phyloP scores from a whole-genome alignment of 805 yeast species.

The Cyberlindnera sargentensis region DNA sequence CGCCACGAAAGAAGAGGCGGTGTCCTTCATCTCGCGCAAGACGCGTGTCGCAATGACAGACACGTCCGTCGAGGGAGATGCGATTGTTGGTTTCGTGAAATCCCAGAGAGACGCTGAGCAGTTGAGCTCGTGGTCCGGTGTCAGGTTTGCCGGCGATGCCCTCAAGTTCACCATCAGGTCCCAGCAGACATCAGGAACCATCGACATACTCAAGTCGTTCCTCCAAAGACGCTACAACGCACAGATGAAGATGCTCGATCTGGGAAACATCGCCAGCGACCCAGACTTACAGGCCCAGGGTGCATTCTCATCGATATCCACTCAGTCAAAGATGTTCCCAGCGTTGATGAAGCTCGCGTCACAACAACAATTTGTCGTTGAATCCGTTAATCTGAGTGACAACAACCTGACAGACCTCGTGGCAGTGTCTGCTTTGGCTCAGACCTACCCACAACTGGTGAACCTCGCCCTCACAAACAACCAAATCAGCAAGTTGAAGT shows the following conservation, averaged over 20 bases:
- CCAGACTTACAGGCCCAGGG: slow-evolving; percentile 54
- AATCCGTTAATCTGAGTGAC: slow-evolving; percentile 61
- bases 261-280: slow-evolving; percentile 60
- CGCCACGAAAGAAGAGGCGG: slow-evolving; percentile 61
- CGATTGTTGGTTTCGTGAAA: slow-evolving; percentile 53
- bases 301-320: slow-evolving; percentile 50
- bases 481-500: slow-evolving; percentile 47
- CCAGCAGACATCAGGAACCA: slow-evolving; percentile 36
- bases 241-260: slow-evolving; percentile 56
- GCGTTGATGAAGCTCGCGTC: slow-evolving; percentile 81
- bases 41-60: slow-evolving; percentile 48
- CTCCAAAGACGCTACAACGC: slow-evolving; percentile 63
- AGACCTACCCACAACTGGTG: slow-evolving; percentile 64
- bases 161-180: slow-evolving; percentile 38
- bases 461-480: slow-evolving; percentile 81
- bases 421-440: slow-evolving; percentile 56
- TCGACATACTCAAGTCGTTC: slow-evolving; percentile 55
- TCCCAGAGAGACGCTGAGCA: slow-evolving; percentile 49
- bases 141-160: slow-evolving; percentile 69
- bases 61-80: slow-evolving; percentile 47
- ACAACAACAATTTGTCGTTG: slow-evolving; percentile 44
- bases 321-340: slow-evolving; percentile 77
- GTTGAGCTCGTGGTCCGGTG: slow-evolving; percentile 62
- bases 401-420: slow-evolving; percentile 60
- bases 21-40: slow-evolving; percentile 64